A percentile compares a stretch with the other conserved stretches of the same genome.
phyloP scores from a whole-genome alignment of 23 red algal genomes.

The Pyropia haitanensis region DNA sequence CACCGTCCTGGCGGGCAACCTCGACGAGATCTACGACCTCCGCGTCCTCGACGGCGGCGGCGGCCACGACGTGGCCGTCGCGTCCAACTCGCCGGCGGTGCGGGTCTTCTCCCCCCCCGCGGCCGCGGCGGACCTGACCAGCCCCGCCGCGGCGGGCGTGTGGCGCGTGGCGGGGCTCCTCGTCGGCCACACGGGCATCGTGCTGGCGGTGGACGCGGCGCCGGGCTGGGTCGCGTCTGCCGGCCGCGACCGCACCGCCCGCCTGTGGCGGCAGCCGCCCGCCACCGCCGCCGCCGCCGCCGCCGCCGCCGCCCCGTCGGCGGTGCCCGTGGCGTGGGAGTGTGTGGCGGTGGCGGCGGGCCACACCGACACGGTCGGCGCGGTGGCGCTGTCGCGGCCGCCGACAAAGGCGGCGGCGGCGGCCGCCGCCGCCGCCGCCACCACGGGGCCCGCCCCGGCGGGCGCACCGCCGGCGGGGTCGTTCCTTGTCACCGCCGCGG shows the following conservation, averaged over 20 bases:
- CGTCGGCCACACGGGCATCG: slow-evolving; percentile 31
- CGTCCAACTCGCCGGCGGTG: slow-evolving; percentile 27
- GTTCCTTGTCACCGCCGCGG: slow-evolving; percentile 64
- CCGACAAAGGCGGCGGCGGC: slow-evolving; percentile 15
- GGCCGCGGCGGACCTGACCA: slow-evolving; percentile 3
- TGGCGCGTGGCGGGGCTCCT: slow-evolving; percentile 8
- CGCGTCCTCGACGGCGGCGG: slow-evolving; percentile 7
- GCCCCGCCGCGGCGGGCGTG: neutral
- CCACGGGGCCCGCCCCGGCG: neutral
- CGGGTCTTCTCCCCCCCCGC: slow-evolving; percentile 14
- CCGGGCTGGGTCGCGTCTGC: slow-evolving; percentile 16
- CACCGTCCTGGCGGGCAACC: slow-evolving; percentile 38
- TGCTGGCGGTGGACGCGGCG: slow-evolving; percentile 52
- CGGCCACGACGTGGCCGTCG: slow-evolving; percentile 15
- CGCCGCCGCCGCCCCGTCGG: neutral
- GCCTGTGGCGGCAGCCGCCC: slow-evolving; percentile 31
- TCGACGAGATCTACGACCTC: slow-evolving; percentile 76
- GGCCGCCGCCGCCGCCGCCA: slow-evolving; percentile 29
- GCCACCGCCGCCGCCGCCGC: too few relatives aligned
- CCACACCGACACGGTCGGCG: slow-evolving; percentile 63
- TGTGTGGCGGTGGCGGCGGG: slow-evolving; percentile 51
- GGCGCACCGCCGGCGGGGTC: slow-evolving; percentile 5
- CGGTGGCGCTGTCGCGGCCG: slow-evolving; percentile 46
- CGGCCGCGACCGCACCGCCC: slow-evolving; percentile 43
- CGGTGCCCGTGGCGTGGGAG: slow-evolving; percentile 2